These are phyloP conservation scores for Mucor indicus DNA, from an alignment of 371 early-diverging fungal species.

Conservation along the genomic window DNA sequence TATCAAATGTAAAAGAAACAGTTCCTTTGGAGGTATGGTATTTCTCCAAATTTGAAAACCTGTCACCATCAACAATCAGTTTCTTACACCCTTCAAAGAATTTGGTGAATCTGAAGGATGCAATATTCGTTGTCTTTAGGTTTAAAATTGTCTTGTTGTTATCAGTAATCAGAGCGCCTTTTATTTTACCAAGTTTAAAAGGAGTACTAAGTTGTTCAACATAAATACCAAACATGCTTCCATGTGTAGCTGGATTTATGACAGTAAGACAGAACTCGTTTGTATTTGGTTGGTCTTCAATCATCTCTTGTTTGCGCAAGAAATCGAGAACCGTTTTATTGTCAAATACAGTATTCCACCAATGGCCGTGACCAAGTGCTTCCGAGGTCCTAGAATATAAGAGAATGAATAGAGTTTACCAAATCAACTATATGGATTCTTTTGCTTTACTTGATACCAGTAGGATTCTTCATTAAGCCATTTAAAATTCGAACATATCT, in stretches of 20 bases:
- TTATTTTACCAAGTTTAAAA: conserved; percentile 9
- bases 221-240: conserved; percentile 57
- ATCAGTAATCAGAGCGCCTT: conserved; percentile 1
- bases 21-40: neutral
- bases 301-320: conserved; percentile 21
- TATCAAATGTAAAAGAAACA: conserved; percentile 3
- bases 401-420: neutral
- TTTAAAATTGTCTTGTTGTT: conserved; percentile 1
- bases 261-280: conserved; percentile 53
- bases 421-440: no score
- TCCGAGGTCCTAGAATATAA: conserved; percentile 50
- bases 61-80: conserved; percentile 11
- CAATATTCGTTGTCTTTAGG: conserved; percentile 9
- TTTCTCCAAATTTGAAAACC: conserved; percentile 8
- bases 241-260: conserved; percentile 64
- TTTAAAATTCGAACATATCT: conserved; percentile 60
- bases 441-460: conserved; percentile 28
- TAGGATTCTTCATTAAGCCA: conserved; percentile 48
- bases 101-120: conserved; percentile 6
- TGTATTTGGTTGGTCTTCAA: conserved; percentile 9
- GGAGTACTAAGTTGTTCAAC: conserved; percentile 65
- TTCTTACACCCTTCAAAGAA: conserved; percentile 5
- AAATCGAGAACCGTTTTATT: conserved; percentile 49
- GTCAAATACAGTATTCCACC: conserved; percentile 58
- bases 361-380: conserved; percentile 56